phyloP scores from a whole-genome alignment of 495 filamentous ascomycete species.

The Acidomyces sp. region DNA sequence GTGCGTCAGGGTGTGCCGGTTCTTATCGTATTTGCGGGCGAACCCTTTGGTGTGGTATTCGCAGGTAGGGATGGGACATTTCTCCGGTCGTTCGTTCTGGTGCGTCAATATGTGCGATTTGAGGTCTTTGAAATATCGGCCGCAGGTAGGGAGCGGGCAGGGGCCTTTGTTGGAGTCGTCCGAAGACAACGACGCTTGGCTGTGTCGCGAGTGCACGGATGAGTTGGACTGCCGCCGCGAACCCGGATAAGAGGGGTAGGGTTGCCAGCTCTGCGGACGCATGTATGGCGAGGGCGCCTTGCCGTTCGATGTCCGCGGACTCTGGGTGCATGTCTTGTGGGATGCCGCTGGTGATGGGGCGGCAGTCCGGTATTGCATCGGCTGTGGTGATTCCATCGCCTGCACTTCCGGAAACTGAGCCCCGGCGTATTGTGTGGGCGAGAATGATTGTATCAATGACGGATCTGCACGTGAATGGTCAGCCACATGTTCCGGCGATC shows the following conservation, averaged over 20 bases:
- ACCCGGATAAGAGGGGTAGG: slow-evolving; percentile 31
- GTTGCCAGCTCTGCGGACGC: slow-evolving; percentile 23
- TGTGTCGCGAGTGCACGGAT: slow-evolving; percentile 43
- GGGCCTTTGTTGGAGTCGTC: slow-evolving; percentile 56
- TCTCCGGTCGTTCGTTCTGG: slow-evolving; percentile 84
- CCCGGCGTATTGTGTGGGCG: slow-evolving; percentile 21
- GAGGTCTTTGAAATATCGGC: slow-evolving; percentile 82
- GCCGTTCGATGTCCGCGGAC: slow-evolving; percentile 23
- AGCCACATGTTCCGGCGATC: not conserved
- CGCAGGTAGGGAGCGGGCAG: slow-evolving; percentile 75
- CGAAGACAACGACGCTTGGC: slow-evolving; percentile 40
- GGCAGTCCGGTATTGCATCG: slow-evolving; percentile 13
- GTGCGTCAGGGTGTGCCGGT: slow-evolving; percentile 93
- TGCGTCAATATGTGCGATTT: slow-evolving; percentile 97
- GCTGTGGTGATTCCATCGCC: slow-evolving; percentile 22
- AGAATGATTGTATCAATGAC: slow-evolving; percentile 42
- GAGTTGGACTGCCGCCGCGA: slow-evolving; percentile 42
- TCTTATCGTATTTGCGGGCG: slow-evolving; percentile 96
- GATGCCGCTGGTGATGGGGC: slow-evolving; percentile 25
- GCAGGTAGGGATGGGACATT: slow-evolving; percentile 88
- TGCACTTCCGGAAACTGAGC: slow-evolving; percentile 24
- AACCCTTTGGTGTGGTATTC: slow-evolving; percentile 95
- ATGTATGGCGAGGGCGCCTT: slow-evolving; percentile 33
- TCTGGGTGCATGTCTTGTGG: slow-evolving; percentile 13
- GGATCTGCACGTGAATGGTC: slow-evolving; percentile 36